Conservation (phyloP, 108 stramenopile species). For the Cylindrotheca fusiformis region DNA sequence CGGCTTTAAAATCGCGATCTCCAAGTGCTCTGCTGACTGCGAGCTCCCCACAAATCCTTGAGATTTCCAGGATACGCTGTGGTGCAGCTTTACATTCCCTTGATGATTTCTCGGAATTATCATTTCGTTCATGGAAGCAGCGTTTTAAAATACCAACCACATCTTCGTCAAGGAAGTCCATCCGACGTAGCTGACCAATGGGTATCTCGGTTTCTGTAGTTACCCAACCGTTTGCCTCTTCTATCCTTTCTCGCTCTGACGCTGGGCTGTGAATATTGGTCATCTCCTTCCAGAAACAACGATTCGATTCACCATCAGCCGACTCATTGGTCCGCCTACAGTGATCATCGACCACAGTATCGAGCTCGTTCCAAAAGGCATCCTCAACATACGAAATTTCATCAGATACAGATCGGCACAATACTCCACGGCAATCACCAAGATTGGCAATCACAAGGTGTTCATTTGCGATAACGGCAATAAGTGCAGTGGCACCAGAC, state of each 20-base stretch:
- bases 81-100: conserved; percentile 66
- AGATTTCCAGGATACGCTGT: conserved; percentile 64
- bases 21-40: conserved; percentile 83
- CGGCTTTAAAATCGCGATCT: conserved; percentile 81
- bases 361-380: conserved; percentile 37
- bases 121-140: conserved; percentile 47
- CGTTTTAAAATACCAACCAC: conserved; percentile 71
- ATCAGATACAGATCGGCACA: conserved; percentile 47
- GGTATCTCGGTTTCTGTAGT: conserved; percentile 73
- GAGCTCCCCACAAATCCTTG: conserved; percentile 80
- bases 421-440: conserved; percentile 75
- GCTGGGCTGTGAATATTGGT: conserved; percentile 63
- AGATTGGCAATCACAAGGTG: conserved; percentile 63
- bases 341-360: conserved; percentile 13
- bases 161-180: conserved; percentile 71
- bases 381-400: conserved; percentile 6
- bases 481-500: conserved; percentile 73
- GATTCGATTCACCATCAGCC: conserved; percentile 11
- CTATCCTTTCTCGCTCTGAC: conserved; percentile 62
- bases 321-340: conserved; percentile 10
- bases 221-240: conserved; percentile 80
- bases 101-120: conserved; percentile 30
- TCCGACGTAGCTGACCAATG: conserved; percentile 59
- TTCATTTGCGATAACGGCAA: conserved; percentile 58
- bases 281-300: conserved; percentile 68